phyloP scores from a whole-genome alignment of 1,284 basidiomycete genomes.

The Tylopilus orsonianus region DNA sequence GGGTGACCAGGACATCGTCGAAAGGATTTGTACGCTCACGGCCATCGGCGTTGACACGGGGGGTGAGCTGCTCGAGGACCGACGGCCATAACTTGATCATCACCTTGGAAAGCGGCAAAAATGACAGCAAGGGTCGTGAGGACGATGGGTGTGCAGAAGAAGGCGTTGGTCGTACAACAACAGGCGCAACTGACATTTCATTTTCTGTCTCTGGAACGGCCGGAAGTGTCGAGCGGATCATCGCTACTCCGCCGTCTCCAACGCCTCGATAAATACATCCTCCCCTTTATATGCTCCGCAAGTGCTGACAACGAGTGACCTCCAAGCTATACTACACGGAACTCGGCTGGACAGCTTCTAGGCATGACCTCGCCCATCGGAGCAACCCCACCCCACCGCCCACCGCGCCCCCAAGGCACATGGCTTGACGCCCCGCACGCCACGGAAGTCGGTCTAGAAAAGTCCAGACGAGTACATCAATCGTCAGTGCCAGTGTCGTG shows the following conservation, averaged over 20 bases:
- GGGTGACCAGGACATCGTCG: constrained; percentile 45
- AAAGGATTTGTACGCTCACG: constrained; percentile 71
- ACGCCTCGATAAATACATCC: constrained; percentile 6
- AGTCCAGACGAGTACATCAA: constrained; percentile 11
- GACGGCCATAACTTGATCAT: constrained; percentile 74
- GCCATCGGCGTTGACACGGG: constrained; percentile 52
- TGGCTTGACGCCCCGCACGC: constrained; percentile 47
- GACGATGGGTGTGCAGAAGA: constrained; percentile 16
- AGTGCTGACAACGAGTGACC: too few relatives aligned
- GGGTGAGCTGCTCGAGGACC: constrained; percentile 71
- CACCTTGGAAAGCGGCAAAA: constrained; percentile 25
- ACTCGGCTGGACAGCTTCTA: constrained; percentile 30
- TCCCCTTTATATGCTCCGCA: too few relatives aligned
- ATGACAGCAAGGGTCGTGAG: constrained; percentile 22
- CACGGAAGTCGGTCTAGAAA: constrained; percentile 59
- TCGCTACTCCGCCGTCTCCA: constrained; percentile 20
- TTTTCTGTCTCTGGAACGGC: constrained; percentile 17
- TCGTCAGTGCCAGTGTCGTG: not conserved
- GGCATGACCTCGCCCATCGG: constrained; percentile 43
- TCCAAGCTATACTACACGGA: not conserved
- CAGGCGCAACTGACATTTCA: constrained; percentile 13
- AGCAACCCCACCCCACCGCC: constrained; percentile 55
- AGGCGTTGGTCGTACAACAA: constrained; percentile 15
- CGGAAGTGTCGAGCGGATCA: constrained; percentile 8
- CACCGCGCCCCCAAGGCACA: constrained; percentile 52